Evolutionary conservation across 495 filamentous ascomycete species (phyloP), one percentile per base, ranked within the genome.

Genomic region (Thermothielavioides terrestris): DNA sequence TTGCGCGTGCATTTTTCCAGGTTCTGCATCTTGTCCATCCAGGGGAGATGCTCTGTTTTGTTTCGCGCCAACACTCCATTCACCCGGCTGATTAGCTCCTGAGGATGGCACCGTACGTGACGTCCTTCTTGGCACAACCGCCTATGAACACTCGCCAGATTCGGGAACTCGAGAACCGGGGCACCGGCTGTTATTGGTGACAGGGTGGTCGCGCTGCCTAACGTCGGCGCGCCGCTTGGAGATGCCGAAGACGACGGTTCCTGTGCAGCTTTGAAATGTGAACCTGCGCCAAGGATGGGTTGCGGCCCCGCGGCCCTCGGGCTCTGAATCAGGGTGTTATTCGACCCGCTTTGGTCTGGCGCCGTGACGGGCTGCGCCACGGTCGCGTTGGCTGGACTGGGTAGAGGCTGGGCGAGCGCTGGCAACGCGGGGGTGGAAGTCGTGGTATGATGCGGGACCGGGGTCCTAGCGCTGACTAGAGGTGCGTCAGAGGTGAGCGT

Each of bases 1-100:
- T 57, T 41, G 14, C 28, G 40, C 5, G 39, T 17, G 40, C 6
- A 42, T 11, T 36, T 45, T 6, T 22, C 7, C 17, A 62, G 9
- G 23, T 39, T 25, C 23, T 54, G 58, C n/a, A 59, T 23, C 22
- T 61, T 57, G 32, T 57, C 55, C 47, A 57, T 35, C 36, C 42
- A 40, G 4, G 52, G 58, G 12, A 61, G 46, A 14, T n/a, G 11
- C 37, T 32, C 47, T 1, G 20, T 11, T 6, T 36, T 47, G 11
- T 37, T 20, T 12, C 17, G 23, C 2, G 10, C 15, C 23, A 37
- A n/a, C 2, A 36, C 42, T 6, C 25, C 28, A 26, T 51, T 30
- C 18, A 45, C 35, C 23, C 20, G 32, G 18, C 15, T 28, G 30
- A 56, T 36, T 9, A 52, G 22, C 1, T 41, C 50, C 9, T 6